Conservation (phyloP, 805 yeast genomes). For the Starmerella apicola region DNA sequence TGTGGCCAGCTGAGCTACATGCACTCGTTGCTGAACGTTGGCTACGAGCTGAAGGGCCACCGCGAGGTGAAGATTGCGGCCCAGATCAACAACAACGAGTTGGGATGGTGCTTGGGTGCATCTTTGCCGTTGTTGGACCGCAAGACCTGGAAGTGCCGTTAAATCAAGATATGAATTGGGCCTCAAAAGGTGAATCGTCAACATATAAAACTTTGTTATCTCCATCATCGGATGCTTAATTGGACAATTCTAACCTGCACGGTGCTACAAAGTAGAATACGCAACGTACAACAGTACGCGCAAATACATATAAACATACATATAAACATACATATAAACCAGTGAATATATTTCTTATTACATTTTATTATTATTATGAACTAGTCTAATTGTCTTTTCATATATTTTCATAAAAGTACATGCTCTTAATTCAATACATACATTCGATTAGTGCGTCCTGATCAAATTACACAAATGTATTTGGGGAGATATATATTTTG, state of each 20-base stretch:
- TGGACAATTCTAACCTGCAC: neutral
- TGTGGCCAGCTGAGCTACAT: slow-evolving; percentile 87
- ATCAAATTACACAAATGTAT: too few species aligned
- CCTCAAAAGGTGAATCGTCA: neutral
- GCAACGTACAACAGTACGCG: too few species aligned
- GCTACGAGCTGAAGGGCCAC: slow-evolving; percentile 83
- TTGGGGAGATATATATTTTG: too few species aligned
- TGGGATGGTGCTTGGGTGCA: slow-evolving; percentile 99
- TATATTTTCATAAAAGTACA: too few species aligned
- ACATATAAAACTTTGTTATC: neutral
- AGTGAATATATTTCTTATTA: too few species aligned
- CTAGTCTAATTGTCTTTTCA: too few species aligned
- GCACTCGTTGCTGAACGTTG: slow-evolving; percentile 83
- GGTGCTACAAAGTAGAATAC: too few species aligned
- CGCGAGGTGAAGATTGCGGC: slow-evolving; percentile 89
- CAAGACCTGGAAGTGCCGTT: slow-evolving; percentile 43
- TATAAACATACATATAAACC: too few species aligned
- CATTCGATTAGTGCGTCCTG: too few species aligned
- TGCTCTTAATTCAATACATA: too few species aligned
- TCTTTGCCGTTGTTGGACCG: slow-evolving; percentile 73
- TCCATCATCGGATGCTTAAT: neutral
- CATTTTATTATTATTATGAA: too few species aligned
- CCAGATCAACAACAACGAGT: slow-evolving; percentile 75
- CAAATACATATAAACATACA: too few species aligned
- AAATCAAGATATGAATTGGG: neutral